Base-by-base conservation (phyloP, 352 stramenopile species). In the Albugo candida region DNA sequence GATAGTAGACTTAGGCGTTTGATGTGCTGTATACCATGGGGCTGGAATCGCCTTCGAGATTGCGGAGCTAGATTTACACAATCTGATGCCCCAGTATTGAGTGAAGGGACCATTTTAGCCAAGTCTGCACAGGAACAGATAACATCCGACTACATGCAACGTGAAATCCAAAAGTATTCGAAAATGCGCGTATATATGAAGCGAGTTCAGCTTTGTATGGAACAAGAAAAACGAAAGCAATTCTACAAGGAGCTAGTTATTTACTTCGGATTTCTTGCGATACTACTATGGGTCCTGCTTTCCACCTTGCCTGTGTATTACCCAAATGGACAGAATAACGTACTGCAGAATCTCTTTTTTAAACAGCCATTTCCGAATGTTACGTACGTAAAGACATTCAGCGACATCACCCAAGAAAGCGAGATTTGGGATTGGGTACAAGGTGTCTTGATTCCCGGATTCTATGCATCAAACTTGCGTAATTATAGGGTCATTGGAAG, bases 141-240 rank as follows among this genome's bases (percentile, higher is more conserved):
- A 31, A 31, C 24, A 3, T 31, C 24, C 24, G 24, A 8, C 18
- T 62, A 58, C 17, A 45, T 81, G 6, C 67, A 77, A 41, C 53
- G 70, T 41, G 60, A 83, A 47, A 70, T 83, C 36, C 63, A 64
- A 14, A 54, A 74, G 49, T 84, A 81, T 59, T 83, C 71, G 45
- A 84, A 56, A n/a, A 83, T 83, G 71, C 67, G 74, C 34, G 69
- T 87, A 44, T 68, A 87, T 60, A 84, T 87, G 71, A 87, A 83
- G 53, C 69, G 72, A 50, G 74, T 84, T 59, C 74, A 84, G 52
- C 55, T 83, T 35, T 80, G 68, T 47, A 60, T 84, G 19, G 71
- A 86, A 53, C 70, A 84, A 47, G 74, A 83, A 54, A 84, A 84
- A 48, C 69, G 72, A 59, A 84, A 82, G 58, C 79, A 78, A 45